Base-by-base conservation (phyloP, 768 basidiomycete species). In the Butyriboletus loyo region DNA sequence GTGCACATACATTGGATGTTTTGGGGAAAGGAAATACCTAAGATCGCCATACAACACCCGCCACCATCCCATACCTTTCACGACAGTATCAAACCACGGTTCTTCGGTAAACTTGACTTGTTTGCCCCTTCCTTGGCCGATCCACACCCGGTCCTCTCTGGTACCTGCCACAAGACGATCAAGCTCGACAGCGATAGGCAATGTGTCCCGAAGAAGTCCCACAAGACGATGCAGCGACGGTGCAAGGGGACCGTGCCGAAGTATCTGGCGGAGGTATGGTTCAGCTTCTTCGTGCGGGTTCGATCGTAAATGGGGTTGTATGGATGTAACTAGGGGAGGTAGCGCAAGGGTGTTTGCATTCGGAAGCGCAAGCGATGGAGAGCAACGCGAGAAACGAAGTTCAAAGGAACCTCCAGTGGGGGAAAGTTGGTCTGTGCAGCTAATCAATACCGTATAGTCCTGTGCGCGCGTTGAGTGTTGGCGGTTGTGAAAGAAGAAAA, bases 251-350 rank as follows among this genome's bases (percentile, higher is more conserved):
- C 87, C 84, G 50, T 87, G 83, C 32, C 84, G 83, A 36, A 96
- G 70, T 22, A 90, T 77, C 49, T 80, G 78, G 4, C 86, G 78
- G n/a, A 95, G 70, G 64, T 85, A 88, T 2, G 82, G 82, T 53
- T 90, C 89, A 7, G 88, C 83, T 55, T 86, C 84, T 54, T 85
- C 82, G 58, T 95, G 93, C 3, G 92, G 91, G 58, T 90, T 89
- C 4, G 56, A 71, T 10, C 67, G 61, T n/a, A 46, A 46, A 38
- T 55, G 56, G 0, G 53, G 43, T 25, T 47, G 65, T n/a, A 46
- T 41, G 58, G 77, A 80, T 8, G 59, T 48, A 43, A 74, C 60
- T 42, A 54, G 65, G 55, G 57, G 61, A 39, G 63, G 61, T 24
- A 56, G 62, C 3, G 62, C 64, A 34, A 66, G 64, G 1, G 56